These are phyloP conservation scores for Breviolum minutum DNA, from an alignment of 73 alveolate species.

Conservation along the genomic window DNA sequence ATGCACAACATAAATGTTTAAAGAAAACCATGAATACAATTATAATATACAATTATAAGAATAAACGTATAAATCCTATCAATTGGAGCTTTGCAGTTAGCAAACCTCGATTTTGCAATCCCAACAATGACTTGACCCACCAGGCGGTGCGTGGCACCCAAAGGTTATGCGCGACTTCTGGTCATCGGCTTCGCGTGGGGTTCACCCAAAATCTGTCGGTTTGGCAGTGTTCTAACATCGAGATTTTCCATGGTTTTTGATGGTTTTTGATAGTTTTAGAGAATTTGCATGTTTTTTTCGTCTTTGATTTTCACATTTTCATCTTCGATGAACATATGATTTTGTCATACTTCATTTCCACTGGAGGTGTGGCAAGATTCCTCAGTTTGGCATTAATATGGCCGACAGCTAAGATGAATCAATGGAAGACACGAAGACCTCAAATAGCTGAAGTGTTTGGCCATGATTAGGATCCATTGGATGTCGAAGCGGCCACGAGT, in stretches of 20 bases:
- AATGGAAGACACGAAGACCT: not conserved
- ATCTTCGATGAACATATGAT: too few relatives aligned
- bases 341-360: too few relatives aligned
- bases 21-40: too few relatives aligned
- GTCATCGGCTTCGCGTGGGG: conserved; percentile 84
- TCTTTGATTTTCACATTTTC: not conserved
- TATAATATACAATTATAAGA: too few relatives aligned
- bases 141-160: conserved; percentile 77
- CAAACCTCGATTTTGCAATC: too few relatives aligned
- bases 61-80: too few relatives aligned
- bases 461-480: not conserved
- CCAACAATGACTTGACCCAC: not conserved
- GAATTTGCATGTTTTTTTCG: not conserved
- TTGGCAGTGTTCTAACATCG: not conserved
- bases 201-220: not conserved
- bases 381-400: conserved; percentile 88
- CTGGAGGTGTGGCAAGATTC: conserved; percentile 60
- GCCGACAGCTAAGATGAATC: not conserved
- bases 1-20: too few relatives aligned
- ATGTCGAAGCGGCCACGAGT: not conserved
- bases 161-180: conserved; percentile 72
- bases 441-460: not conserved
- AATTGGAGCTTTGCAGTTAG: too few relatives aligned
- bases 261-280: not conserved
- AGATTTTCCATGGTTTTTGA: not conserved